These are phyloP conservation scores for Salix viminalis DNA, from an alignment of 345 rosid genomes.

Conservation along the genomic window DNA sequence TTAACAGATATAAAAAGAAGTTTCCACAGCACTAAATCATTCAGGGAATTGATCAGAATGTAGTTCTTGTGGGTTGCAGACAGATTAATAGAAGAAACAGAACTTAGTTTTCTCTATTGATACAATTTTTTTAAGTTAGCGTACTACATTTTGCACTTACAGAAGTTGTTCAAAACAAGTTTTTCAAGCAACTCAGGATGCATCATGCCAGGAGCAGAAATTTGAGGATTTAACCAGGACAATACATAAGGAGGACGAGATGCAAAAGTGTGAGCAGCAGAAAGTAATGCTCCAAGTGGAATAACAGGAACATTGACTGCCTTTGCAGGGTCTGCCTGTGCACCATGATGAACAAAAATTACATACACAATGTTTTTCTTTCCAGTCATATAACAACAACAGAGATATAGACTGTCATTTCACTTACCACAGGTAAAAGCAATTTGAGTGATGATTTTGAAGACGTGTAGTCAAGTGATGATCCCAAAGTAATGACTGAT, in stretches of 20 bases:
- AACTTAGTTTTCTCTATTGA: neutral
- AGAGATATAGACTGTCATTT: constrained; percentile 2
- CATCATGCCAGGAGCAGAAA: constrained; percentile 72
- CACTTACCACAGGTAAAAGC: constrained; percentile 75
- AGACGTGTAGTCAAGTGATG: constrained; percentile 73
- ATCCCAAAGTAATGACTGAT: constrained; percentile 58
- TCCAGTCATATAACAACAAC: neutral
- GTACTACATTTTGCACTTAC: constrained; percentile 23
- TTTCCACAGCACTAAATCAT: neutral
- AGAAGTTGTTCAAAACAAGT: constrained; percentile 61
- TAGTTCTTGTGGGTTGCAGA: too few relatives aligned
- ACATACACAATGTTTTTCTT: neutral
- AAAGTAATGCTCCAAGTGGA: constrained; percentile 58
- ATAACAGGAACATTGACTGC: constrained; percentile 55
- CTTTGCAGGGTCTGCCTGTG: constrained; percentile 62
- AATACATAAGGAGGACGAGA: constrained; percentile 59
- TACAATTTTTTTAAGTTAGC: neutral
- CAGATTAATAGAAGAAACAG: neutral
- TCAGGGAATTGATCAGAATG: neutral
- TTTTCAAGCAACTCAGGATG: constrained; percentile 56
- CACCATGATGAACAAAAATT: constrained; percentile 8
- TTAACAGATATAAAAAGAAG: neutral
- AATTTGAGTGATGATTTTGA: constrained; percentile 63
- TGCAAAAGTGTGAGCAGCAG: constrained; percentile 58
- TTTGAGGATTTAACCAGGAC: constrained; percentile 55